Conservation (phyloP, 2,329 filamentous ascomycete species). For the Phoma sp. region DNA sequence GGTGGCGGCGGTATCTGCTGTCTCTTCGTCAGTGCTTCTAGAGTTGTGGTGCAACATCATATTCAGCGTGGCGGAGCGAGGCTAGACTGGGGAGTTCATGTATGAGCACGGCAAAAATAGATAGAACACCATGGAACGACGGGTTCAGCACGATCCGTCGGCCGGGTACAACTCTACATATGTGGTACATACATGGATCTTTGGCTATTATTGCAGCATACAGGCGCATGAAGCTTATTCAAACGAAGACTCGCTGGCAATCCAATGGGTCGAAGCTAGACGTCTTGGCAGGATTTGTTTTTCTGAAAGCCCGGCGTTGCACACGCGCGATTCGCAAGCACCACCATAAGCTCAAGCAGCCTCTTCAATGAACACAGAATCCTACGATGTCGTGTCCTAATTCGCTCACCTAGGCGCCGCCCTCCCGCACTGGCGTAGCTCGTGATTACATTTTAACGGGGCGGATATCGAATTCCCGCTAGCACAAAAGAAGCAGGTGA, state of each 20-base stretch:
- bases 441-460: conserved; percentile 2
- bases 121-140: neutral
- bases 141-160: neutral
- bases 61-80: neutral
- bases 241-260: conserved; percentile 8
- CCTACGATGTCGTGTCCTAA: conserved; percentile 1
- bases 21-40: neutral
- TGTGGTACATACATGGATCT: neutral
- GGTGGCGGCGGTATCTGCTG: neutral
- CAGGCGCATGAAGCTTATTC: conserved; percentile 5
- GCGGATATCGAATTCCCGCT: neutral
- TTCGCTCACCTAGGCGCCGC: conserved; percentile 8
- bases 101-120: neutral
- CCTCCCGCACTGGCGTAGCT: neutral
- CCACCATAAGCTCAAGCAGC: neutral
- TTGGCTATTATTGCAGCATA: neutral
- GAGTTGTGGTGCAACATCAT: neutral
- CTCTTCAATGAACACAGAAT: neutral
- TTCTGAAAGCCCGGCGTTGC: neutral
- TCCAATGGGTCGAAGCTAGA: neutral
- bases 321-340: neutral
- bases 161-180: neutral
- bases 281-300: neutral
- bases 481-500: conserved; percentile 24
- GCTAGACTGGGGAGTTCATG: neutral